Conservation (phyloP, 2,329 filamentous ascomycete species). For the Penicillium sp. region DNA sequence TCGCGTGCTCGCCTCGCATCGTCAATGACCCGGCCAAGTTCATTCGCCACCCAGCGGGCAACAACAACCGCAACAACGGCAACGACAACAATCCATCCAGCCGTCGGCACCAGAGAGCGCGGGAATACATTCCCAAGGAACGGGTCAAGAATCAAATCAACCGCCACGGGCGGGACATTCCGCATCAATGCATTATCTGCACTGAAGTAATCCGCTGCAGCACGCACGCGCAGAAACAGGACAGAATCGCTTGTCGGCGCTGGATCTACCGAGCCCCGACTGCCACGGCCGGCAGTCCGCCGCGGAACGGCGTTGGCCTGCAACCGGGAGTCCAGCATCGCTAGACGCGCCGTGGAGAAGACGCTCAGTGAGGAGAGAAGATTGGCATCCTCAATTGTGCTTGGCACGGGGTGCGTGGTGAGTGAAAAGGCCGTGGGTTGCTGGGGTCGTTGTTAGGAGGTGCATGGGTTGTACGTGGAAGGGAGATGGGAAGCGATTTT, state of each 20-base stretch:
- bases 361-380: slow-evolving; percentile 64
- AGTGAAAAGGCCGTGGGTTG: slow-evolving; percentile 81
- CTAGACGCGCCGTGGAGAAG: slow-evolving; percentile 57
- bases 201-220: slow-evolving; percentile 83
- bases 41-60: slow-evolving; percentile 25
- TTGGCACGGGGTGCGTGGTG: slow-evolving; percentile 59
- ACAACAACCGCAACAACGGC: slow-evolving; percentile 54
- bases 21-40: slow-evolving; percentile 26
- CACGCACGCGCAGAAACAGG: slow-evolving; percentile 69
- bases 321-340: slow-evolving; percentile 18
- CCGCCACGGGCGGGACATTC: slow-evolving; percentile 67
- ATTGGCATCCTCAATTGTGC: slow-evolving; percentile 60
- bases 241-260: slow-evolving; percentile 47
- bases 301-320: slow-evolving; percentile 17
- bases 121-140: slow-evolving; percentile 78
- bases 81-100: slow-evolving; percentile 64
- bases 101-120: slow-evolving; percentile 69
- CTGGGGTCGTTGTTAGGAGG: slow-evolving; percentile 47
- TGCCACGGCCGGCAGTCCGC: neutral
- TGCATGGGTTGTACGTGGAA: neutral
- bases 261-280: slow-evolving; percentile 10
- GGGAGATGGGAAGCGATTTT: no score
- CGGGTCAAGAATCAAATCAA: slow-evolving; percentile 82
- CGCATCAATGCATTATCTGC: slow-evolving; percentile 72
- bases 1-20: slow-evolving; percentile 15